These are phyloP conservation scores for Cryphonectria japonica DNA, from an alignment of 2,329 filamentous ascomycete species.

Conservation along the genomic window DNA sequence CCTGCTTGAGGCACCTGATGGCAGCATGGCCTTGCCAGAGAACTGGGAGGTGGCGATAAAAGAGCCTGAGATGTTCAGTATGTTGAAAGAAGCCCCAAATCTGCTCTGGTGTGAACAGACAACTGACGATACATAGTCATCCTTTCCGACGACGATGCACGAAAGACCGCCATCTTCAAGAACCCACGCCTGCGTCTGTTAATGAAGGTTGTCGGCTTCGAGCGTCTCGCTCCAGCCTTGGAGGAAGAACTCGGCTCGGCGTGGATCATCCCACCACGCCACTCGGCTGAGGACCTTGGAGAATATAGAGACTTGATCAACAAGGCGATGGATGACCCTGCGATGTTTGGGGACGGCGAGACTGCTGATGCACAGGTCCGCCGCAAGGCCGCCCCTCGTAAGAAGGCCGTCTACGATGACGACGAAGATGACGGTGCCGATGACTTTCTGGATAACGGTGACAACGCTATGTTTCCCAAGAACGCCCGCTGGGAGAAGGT, in stretches of 20 bases:
- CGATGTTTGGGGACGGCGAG: constrained; percentile 74
- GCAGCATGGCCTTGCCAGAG: constrained; percentile 28
- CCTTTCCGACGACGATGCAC: constrained; percentile 66
- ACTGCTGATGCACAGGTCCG: constrained; percentile 79
- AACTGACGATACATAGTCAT: constrained; percentile 49
- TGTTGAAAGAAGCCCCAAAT: constrained; percentile 35
- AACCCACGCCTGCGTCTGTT: constrained; percentile 86
- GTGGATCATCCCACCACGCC: constrained; percentile 74
- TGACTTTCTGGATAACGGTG: constrained; percentile 49
- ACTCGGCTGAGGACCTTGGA: constrained; percentile 68
- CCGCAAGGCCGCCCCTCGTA: constrained; percentile 63
- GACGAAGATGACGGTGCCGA: constrained; percentile 62
- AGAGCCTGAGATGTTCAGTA: constrained; percentile 57
- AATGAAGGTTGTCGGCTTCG: constrained; percentile 75
- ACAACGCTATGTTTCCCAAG: constrained; percentile 69
- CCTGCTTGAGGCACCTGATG: constrained; percentile 41
- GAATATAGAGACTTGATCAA: constrained; percentile 74
- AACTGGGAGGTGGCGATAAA: constrained; percentile 36
- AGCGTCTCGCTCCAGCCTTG: constrained; percentile 54
- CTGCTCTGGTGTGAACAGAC: too few species aligned
- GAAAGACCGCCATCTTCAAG: constrained; percentile 79
- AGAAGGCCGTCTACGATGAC: constrained; percentile 69
- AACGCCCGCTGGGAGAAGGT: constrained; percentile 45
- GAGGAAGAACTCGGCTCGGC: constrained; percentile 75
- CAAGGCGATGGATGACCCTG: constrained; percentile 77